Evolutionary conservation across 177 flowering plant species (phyloP).

Genomic region (Vitis hybrid): DNA sequence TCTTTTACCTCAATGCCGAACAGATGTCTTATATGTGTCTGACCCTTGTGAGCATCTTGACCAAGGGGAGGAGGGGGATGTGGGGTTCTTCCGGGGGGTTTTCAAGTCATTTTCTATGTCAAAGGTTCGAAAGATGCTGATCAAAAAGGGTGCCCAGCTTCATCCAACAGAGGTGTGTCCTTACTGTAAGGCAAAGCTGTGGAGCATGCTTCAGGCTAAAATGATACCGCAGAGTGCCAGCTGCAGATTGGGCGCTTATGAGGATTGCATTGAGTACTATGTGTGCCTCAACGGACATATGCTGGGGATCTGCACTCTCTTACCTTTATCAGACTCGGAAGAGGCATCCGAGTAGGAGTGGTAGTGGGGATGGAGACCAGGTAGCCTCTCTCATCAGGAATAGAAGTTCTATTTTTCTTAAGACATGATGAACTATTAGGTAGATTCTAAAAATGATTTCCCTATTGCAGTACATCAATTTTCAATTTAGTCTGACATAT

Average conservation of each 20-base stretch:
- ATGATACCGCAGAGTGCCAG: slow-evolving; percentile 92
- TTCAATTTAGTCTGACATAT: too few species aligned
- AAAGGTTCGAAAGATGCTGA: slow-evolving; percentile 78
- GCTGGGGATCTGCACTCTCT: slow-evolving; percentile 85
- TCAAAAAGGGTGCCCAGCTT: slow-evolving; percentile 57
- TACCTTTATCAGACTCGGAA: slow-evolving; percentile 93
- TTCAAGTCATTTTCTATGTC: slow-evolving; percentile 85
- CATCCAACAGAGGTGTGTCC: slow-evolving; percentile 94
- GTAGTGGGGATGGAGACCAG: slow-evolving; percentile 23
- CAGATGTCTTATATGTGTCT: slow-evolving; percentile 91
- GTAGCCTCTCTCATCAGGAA: slow-evolving; percentile 21
- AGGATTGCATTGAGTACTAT: slow-evolving; percentile 82
- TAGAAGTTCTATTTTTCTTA: not conserved
- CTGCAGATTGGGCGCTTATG: slow-evolving; percentile 88
- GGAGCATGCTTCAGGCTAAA: slow-evolving; percentile 89
- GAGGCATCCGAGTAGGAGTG: slow-evolving; percentile 74
- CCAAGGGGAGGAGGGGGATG: slow-evolving; percentile 93
- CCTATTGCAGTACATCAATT: not conserved
- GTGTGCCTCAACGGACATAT: slow-evolving; percentile 98
- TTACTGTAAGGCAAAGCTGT: slow-evolving; percentile 91
- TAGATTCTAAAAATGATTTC: not conserved
- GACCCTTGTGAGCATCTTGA: slow-evolving; percentile 99
- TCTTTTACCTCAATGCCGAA: slow-evolving; percentile 80
- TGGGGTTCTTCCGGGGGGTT: slow-evolving; percentile 90
- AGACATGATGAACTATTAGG: not conserved